phyloP scores from a whole-genome alignment of 805 yeast genomes.

The Metschnikowia kunwiensis region DNA sequence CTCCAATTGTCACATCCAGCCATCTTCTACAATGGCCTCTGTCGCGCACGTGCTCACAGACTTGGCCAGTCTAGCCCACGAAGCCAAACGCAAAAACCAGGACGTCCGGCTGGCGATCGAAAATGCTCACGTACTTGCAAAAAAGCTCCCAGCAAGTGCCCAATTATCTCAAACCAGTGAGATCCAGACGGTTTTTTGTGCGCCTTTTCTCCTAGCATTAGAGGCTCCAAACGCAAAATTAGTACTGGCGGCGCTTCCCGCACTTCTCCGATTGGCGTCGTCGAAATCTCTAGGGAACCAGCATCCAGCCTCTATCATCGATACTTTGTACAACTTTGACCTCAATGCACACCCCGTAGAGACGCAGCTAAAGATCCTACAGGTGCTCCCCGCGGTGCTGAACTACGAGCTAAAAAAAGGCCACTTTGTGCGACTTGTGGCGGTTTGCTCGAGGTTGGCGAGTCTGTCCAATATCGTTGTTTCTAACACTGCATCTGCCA shows the following conservation, averaged over 20 bases:
- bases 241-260: slow-evolving; percentile 67
- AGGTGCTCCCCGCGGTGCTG: slow-evolving; percentile 73
- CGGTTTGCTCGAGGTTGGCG: slow-evolving; percentile 66
- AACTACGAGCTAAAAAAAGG: slow-evolving; percentile 44
- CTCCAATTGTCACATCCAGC: neutral
- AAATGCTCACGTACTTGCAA: slow-evolving; percentile 21
- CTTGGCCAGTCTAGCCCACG: slow-evolving; percentile 57
- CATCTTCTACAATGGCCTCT: slow-evolving; percentile 13
- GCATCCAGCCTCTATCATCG: slow-evolving; percentile 54
- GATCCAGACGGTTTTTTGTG: slow-evolving; percentile 25
- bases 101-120: slow-evolving; percentile 57
- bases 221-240: slow-evolving; percentile 72
- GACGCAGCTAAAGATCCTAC: slow-evolving; percentile 81
- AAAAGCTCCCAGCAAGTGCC: slow-evolving; percentile 6
- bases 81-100: slow-evolving; percentile 65
- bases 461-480: slow-evolving; percentile 73
- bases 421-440: slow-evolving; percentile 54
- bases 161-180: slow-evolving; percentile 40
- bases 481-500: slow-evolving; percentile 87
- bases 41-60: slow-evolving; percentile 39
- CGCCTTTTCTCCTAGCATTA: slow-evolving; percentile 73
- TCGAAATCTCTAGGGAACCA: slow-evolving; percentile 52
- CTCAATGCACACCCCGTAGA: slow-evolving; percentile 80
- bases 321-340: slow-evolving; percentile 45
- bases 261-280: slow-evolving; percentile 59